Evolutionary conservation across 2,329 filamentous ascomycete genomes (phyloP), one percentile per base, ranked within the genome.

Genomic region (Sclerotinia minor): DNA sequence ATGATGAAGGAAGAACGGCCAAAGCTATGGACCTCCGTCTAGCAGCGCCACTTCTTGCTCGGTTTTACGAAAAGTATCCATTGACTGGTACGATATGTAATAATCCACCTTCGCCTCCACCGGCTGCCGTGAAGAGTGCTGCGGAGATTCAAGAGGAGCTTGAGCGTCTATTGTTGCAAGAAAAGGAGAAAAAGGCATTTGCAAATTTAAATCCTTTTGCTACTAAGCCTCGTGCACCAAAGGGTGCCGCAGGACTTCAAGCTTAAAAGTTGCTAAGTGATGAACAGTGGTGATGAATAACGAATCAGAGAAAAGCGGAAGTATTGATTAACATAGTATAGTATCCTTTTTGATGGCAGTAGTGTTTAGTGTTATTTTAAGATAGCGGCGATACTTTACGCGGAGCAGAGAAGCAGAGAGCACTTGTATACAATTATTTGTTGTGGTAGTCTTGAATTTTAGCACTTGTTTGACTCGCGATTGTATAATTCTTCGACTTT

Each of bases 21-120:
- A 61, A 71, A 26, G 67, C 66, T 5, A 69, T 76, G 58, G 68
- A 73, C 49, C 60, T 64, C 29, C 65, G 59, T n/a, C 72, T 73
- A 72, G 71, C 70, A n/a, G 55, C 70, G 29, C 69, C 66, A 26
- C 59, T 76, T 41, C 58, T 77, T 49, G 67, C 72, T 26, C 69
- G 70, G 8, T 76, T 76, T 52, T 69, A 59, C 4, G 70, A 69
- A 38, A 76, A 74, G 44, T 77, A 76, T 69, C 76, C 76, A 45
- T 65, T 73, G 64, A 78, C 76, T 38, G 76, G 76, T 58, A 72
- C 68, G 35, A 38, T 55, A 15, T 69, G 69, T n/a, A 26, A 63
- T 32, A 54, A 47, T 29, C 68, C 55, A 44, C 67, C 58, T 41
- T 38, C 32, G 24, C 58, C 65, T 24, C 24, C 38, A 5, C 49